Evolutionary conservation across 1,139 yeast species (phyloP).

Genomic region (Protomyces arabidopsidicola): DNA sequence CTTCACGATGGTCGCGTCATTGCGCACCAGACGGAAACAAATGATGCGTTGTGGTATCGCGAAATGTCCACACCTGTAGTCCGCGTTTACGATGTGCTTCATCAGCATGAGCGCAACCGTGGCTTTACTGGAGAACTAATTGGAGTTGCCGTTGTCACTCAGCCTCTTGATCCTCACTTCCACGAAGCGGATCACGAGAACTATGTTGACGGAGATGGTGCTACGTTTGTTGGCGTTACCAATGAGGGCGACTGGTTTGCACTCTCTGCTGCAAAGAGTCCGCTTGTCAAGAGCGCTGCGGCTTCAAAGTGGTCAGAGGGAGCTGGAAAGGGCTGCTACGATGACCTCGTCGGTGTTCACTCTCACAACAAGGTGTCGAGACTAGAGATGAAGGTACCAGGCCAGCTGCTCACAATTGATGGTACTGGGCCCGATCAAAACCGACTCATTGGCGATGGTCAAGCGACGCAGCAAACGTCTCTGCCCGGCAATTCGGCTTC

Average conservation of each 20-base stretch:
- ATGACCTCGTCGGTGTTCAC: conserved; percentile 21
- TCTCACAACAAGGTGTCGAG: conserved; percentile 15
- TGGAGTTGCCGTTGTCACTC: conserved; percentile 41
- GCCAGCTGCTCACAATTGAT: conserved; percentile 22
- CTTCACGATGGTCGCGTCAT: conserved; percentile 58
- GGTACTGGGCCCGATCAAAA: conserved; percentile 1
- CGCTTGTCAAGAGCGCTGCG: conserved; percentile 77
- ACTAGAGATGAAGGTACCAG: conserved; percentile 10
- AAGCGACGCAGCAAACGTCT: not conserved
- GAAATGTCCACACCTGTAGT: conserved; percentile 61
- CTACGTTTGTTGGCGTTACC: conserved; percentile 62
- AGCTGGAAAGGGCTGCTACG: conserved; percentile 15
- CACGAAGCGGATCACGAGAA: conserved; percentile 19
- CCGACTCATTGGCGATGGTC: not conserved
- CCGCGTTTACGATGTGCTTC: conserved; percentile 66
- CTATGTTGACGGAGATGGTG: conserved; percentile 24
- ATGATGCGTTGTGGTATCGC: conserved; percentile 70
- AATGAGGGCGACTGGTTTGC: conserved; percentile 78
- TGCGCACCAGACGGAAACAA: conserved; percentile 36
- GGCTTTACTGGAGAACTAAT: conserved; percentile 33
- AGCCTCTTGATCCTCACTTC: conserved; percentile 36
- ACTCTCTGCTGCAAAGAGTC: conserved; percentile 69
- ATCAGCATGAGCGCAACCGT: conserved; percentile 29
- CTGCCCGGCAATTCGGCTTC: not conserved
- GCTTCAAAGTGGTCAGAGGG: conserved; percentile 40